Evolutionary conservation across 1,284 basidiomycete species (phyloP), one percentile per base, ranked within the genome.

Genomic region (Singerocomus inundabilis): DNA sequence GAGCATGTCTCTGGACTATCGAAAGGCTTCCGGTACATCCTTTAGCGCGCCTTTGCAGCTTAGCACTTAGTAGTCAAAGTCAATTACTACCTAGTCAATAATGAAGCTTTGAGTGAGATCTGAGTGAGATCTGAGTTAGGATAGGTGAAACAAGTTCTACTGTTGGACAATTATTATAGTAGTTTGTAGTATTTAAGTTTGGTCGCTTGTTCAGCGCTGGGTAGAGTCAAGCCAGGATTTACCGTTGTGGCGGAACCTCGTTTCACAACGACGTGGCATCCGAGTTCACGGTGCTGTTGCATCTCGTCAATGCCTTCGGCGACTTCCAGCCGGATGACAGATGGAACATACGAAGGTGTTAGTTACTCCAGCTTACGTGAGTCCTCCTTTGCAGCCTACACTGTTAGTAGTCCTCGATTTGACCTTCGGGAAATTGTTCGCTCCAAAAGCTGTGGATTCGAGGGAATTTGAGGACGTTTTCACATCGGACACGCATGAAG

Each of bases 1-100:
- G 78, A 81, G 56, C 60, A 67, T 53, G 71, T 70, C 56, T 44
- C 53, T 57, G 56, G 66, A 48, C 60, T 50, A 24, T 36, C 49
- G 10, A 41, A 43, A 41, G 79, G 75, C 51, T 81, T 75, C 65
- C 68, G 78, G 44, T 81, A 79, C 57, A 54, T 78, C 11, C 56
- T 75, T 36, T 76, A 63, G 64, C 8, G 26, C 30, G 6, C 18
- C 35, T 35, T 16, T 18, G 15, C 4, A 21, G 16, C n/a, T 26
- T 13, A 21, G 8, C 32, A 21, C 29, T 9, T 28, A 28, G 28
- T 9, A n/a, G 28, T 8, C 21, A 31, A 21, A 24, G 29, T 44
- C 33, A 31, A 31, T 24, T 21, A 32, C 24, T 5, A 32, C 11
- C 13, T 24, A 46, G 16, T 39, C 9, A n/a, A n/a, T n/a, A n/a